These are phyloP conservation scores for Pilatotrama ljubarskyi DNA, from an alignment of 768 basidiomycete genomes.

Conservation along the genomic window DNA sequence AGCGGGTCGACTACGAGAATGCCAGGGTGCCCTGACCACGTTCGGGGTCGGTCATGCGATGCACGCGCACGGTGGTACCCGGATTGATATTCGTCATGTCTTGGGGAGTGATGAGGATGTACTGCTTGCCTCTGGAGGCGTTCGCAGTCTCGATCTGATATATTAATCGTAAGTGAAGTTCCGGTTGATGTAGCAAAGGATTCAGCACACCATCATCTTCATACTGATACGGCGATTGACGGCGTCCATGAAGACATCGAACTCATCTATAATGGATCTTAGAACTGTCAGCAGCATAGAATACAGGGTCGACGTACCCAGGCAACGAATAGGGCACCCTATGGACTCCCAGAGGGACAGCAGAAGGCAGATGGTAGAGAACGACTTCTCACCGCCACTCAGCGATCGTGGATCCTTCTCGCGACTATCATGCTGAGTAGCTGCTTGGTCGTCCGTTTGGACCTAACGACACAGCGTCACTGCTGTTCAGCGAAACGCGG, in stretches of 20 bases:
- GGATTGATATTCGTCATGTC: constrained; percentile 77
- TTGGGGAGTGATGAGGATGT: constrained; percentile 94
- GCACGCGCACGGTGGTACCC: constrained; percentile 70
- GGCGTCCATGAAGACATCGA: constrained; percentile 98
- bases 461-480: constrained; percentile 44
- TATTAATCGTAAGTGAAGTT: not conserved
- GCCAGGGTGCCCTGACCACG: constrained; percentile 56
- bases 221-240: constrained; percentile 90
- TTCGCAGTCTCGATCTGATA: constrained; percentile 85
- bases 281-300: not conserved
- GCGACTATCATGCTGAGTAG: constrained; percentile 52
- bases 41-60: constrained; percentile 78
- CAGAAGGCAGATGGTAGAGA: constrained; percentile 91
- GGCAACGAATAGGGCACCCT: constrained; percentile 89
- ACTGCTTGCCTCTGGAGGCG: constrained; percentile 85
- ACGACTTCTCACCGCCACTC: constrained; percentile 95
- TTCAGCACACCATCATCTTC: constrained; percentile 83
- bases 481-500: not conserved
- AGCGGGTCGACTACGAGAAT: constrained; percentile 22
- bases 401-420: constrained; percentile 86
- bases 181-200: not conserved
- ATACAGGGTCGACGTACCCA: constrained; percentile 50
- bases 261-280: constrained; percentile 66
- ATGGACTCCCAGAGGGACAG: constrained; percentile 97
- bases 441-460: constrained; percentile 78